Evolutionary conservation across 2,329 filamentous ascomycete genomes (phyloP), one percentile per base, ranked within the genome.

Genomic region (Colletotrichum trifolii): DNA sequence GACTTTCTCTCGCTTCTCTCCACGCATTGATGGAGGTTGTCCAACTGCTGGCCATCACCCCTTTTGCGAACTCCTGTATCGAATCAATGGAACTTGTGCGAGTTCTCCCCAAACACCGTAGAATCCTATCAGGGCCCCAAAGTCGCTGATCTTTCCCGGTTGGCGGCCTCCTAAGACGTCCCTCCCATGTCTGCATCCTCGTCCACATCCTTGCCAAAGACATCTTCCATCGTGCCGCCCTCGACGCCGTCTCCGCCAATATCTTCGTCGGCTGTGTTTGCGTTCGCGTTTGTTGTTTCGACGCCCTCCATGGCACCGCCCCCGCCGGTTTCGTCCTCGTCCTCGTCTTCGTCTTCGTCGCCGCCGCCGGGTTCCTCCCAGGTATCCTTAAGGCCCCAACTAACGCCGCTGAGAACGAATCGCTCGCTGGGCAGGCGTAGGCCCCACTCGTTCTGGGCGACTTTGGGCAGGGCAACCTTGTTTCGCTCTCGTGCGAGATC

Each of bases 401-500:
- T 84, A 55, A 86, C 82, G 13, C 89, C 89, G 61, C 85, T 89
- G 48, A 91, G 80, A 36, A 91, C 89, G 70, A 91, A 91, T 60
- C 88, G 84, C 78, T 91, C 89, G 70, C 85, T 88, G 1, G 89
- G 89, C 65, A 91, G 75, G 10, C 89, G 79, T 7, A 90, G 83
- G 33, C 89, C 89, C 87, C 89, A 91, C 73, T 91, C 89, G 71
- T 86, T 87, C 46, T 85, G 83, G 11, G 85, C 79, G 13, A 91
- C 85, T 66, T 85, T 83, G 17, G 89, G 89, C 67, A 94, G 77
- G 1, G 84, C 85, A 35, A 90, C 81, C 71, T 86, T 87, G 78
- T 94, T 94, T 68, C 89, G 81, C 73, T 91, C 88, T 68, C 85
- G 82, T 11, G 91, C 92, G n/a, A 93, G 81, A 74, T 94, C 91